Percentiles rank a stretch among this genome's conserved stretches.
phyloP scores from a whole-genome alignment of 2,329 filamentous ascomycete genomes.

The Fusarium sarcochroum region DNA sequence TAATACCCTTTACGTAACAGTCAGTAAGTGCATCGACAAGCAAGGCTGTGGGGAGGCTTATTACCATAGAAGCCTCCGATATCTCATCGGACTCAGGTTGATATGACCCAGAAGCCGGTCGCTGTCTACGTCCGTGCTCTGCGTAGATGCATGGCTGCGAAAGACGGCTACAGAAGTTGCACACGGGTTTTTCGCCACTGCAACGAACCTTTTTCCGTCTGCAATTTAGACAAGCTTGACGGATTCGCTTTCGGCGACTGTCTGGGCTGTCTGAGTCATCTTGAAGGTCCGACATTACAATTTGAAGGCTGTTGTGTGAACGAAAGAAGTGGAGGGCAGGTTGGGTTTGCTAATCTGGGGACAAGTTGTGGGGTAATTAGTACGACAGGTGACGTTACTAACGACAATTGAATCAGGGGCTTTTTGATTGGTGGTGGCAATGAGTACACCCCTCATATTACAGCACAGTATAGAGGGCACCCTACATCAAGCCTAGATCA shows the following conservation, averaged over 20 bases:
- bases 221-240: slow-evolving; percentile 29
- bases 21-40: neutral
- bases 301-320: neutral
- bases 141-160: slow-evolving; percentile 18
- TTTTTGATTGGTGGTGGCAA: too few species aligned
- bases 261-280: slow-evolving; percentile 26
- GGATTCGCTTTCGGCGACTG: slow-evolving; percentile 23
- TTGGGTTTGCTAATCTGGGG: neutral
- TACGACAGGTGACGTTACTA: too few species aligned
- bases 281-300: slow-evolving; percentile 16
- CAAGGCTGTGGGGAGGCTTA: too few species aligned
- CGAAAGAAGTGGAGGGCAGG: neutral
- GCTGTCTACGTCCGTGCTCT: slow-evolving; percentile 22
- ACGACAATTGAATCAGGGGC: too few species aligned
- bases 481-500: too few species aligned
- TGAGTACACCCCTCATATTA: too few species aligned
- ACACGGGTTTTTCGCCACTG: slow-evolving; percentile 24
- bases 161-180: slow-evolving; percentile 20
- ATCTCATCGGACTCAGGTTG: neutral
- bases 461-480: too few species aligned
- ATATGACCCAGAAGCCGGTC: neutral
- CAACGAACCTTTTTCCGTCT: slow-evolving; percentile 29
- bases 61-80: slow-evolving; percentile 10
- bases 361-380: too few species aligned
- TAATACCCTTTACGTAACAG: slow-evolving; percentile 4